Evolutionary conservation across 441 rosid species (phyloP), one percentile per base, ranked within the genome.

Genomic region (Arabidopsis lyrata): DNA sequence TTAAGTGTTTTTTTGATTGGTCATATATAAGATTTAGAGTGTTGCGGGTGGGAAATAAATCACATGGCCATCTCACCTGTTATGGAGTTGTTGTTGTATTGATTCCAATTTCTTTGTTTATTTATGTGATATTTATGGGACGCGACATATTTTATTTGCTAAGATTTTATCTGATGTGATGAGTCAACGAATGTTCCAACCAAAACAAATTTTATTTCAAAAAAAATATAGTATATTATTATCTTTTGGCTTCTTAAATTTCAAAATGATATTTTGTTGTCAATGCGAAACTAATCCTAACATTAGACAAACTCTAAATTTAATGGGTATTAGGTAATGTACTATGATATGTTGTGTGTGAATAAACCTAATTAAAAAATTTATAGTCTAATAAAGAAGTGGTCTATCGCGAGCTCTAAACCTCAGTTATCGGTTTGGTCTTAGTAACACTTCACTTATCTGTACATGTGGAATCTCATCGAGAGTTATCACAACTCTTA

Each of bases 11-110:
- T 61, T 12, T 32, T 54, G 2, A 58, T 44, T 68, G 2, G 66
- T 56, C 59, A 36, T 65, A 24, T 22, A 24, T 31, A 41, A 32
- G 48, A 42, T 2, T 44, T 22, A 15, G 31, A 63, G 6, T 35
- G 32, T 73, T 57, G 47, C 11, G 24, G 55, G 59, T 69, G 73
- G 75, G 11, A 60, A 48, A 68, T 20, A 42, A 16, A 61, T 54
- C 78, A 75, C 70, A 75, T 75, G 78, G 74, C 74, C 78, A 75
- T 44, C 69, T 44, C 74, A 75, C 63, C 10, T 68, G 31, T 55
- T 18, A 18, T 69, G 79, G 79, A 75, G 70, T 63, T 34, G 70
- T 63, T 76, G 54, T 45, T 20, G 27, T 48, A 55, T 53, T 61
- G 74, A 54, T 68, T 61, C 74, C 74, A 75, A 14, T 74, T 36